phyloP scores from a whole-genome alignment of 768 basidiomycete species.

The Pleurotus salmoneostramineus region DNA sequence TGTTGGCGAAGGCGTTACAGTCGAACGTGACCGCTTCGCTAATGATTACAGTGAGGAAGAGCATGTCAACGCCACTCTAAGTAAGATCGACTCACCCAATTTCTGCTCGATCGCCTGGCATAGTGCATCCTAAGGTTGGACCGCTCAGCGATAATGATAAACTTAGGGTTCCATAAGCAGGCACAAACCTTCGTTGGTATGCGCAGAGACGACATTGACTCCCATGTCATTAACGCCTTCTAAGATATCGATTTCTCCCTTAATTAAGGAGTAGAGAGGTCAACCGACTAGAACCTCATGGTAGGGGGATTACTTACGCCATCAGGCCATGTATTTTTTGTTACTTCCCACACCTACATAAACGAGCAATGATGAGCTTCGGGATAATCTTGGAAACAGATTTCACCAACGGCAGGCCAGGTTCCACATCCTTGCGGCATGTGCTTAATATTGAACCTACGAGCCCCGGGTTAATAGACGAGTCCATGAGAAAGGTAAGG shows the following conservation, averaged over 20 bases:
- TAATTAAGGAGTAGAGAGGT: background rate
- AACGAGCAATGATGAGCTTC: no score
- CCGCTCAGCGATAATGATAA: background rate
- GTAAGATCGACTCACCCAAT: slow-evolving; percentile 38
- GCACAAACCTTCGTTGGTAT: slow-evolving; percentile 29
- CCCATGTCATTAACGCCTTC: slow-evolving; percentile 46
- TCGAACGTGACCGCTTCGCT: slow-evolving; percentile 23
- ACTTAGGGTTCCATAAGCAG: no score
- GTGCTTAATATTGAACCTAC: slow-evolving; percentile 36
- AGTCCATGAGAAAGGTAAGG: background rate
- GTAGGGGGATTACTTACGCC: slow-evolving; percentile 19
- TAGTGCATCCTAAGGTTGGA: slow-evolving; percentile 30
- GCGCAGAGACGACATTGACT: slow-evolving; percentile 38
- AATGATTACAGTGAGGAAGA: slow-evolving; percentile 15
- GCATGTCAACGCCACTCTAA: no score
- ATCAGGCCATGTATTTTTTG: slow-evolving; percentile 45
- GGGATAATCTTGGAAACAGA: no score
- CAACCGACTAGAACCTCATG: background rate
- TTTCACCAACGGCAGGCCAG: slow-evolving; percentile 45
- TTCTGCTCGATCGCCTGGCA: slow-evolving; percentile 32
- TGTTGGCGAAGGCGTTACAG: slow-evolving; percentile 36
- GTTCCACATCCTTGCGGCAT: slow-evolving; percentile 55
- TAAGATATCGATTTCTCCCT: slow-evolving; percentile 37
- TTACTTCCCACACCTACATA: slow-evolving; percentile 39
- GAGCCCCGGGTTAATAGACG: background rate